These are phyloP conservation scores for Alternaria angustiovoidea DNA, from an alignment of 2,329 filamentous ascomycete genomes.

Conservation along the genomic window DNA sequence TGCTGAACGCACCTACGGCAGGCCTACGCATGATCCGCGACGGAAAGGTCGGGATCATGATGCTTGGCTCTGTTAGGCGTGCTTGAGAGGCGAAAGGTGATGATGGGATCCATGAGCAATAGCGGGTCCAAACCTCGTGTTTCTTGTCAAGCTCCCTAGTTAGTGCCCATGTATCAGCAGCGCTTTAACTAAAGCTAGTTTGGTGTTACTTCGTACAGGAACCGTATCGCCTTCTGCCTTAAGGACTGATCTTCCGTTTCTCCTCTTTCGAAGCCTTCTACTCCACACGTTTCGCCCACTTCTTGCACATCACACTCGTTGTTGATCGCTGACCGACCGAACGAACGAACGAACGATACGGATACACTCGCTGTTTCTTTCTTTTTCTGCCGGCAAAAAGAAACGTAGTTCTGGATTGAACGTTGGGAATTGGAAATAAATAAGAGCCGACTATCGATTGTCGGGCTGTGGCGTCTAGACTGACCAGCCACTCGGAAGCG, in stretches of 20 bases:
- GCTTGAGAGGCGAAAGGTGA: constrained; percentile 15
- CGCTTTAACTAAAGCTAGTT: constrained; percentile 5
- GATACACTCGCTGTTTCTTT: not conserved
- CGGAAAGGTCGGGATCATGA: constrained; percentile 12
- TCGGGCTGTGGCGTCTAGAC: constrained; percentile 11
- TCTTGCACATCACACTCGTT: constrained; percentile 1
- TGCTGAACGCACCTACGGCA: not conserved
- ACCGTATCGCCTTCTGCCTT: constrained; percentile 22
- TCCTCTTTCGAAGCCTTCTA: not conserved
- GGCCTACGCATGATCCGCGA: constrained; percentile 7
- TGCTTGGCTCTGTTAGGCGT: constrained; percentile 3
- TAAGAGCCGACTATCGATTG: constrained; percentile 6
- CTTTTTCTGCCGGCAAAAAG: not conserved
- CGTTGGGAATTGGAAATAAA: not conserved
- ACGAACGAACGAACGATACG: not conserved
- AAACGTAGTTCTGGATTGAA: not conserved
- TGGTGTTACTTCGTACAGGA: constrained; percentile 1
- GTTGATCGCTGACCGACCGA: not conserved
- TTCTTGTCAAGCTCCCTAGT: constrained; percentile 8
- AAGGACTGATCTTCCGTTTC: constrained; percentile 17
- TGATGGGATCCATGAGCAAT: not conserved
- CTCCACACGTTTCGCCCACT: constrained; percentile 5
- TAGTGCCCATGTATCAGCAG: constrained; percentile 23
- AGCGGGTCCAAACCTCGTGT: constrained; percentile 23
- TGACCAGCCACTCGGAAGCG: constrained; percentile 19